A percentile compares a stretch with the other conserved stretches of the same genome.
Conservation (phyloP, 2,329 filamentous ascomycete genomes). For the Blumeriella jaapii region DNA sequence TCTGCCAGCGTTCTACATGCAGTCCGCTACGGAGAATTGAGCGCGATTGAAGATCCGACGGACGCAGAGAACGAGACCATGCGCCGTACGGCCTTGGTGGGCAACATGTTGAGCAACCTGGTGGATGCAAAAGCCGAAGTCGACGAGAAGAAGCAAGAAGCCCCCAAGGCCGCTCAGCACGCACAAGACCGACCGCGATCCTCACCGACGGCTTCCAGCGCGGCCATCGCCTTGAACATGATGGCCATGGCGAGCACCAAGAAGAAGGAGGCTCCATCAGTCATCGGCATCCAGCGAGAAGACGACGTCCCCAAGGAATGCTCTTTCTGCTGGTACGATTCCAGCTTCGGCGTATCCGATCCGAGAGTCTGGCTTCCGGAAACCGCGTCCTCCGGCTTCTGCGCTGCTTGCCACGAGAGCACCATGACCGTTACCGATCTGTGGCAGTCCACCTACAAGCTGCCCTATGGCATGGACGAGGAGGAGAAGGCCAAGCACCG, state of each 20-base stretch:
- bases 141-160: no score
- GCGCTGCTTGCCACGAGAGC: conserved; percentile 7
- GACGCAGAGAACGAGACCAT: no score
- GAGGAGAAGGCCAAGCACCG: background rate
- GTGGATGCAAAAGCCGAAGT: no score
- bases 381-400: conserved; percentile 11
- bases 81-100: no score
- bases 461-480: background rate
- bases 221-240: no score
- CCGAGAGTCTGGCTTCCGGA: conserved; percentile 9
- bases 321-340: conserved; percentile 13
- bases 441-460: background rate
- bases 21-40: no score
- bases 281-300: background rate
- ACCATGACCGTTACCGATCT: background rate
- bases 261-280: background rate
- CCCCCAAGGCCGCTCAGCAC: no score
- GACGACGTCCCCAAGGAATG: conserved; percentile 6
- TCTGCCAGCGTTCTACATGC: no score
- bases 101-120: no score
- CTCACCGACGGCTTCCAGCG: no score
- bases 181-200: no score
- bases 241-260: background rate
- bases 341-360: conserved; percentile 12
- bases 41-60: no score